Evolutionary conservation across 1,284 basidiomycete genomes (phyloP).

Genomic region (Ustilago trichophora): DNA sequence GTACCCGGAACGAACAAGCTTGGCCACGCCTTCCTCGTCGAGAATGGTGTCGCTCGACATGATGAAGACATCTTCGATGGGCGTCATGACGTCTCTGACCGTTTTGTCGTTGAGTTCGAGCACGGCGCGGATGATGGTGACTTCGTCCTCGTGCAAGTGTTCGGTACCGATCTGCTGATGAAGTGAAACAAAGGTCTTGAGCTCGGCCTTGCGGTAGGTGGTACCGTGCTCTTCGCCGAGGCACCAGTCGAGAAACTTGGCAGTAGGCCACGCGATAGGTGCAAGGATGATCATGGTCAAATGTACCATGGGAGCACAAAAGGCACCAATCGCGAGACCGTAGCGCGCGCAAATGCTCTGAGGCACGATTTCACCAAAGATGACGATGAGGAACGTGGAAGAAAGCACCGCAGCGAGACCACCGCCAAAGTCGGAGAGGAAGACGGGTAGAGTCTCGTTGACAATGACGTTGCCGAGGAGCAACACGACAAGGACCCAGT

Average conservation of each 20-base stretch:
- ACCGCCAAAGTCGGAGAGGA: constrained; percentile 64
- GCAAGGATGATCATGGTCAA: constrained; percentile 68
- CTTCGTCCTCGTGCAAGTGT: constrained; percentile 83
- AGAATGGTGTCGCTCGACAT: constrained; percentile 80
- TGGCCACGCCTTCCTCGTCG: constrained; percentile 80
- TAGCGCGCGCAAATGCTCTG: constrained; percentile 81
- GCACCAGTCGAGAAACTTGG: constrained; percentile 67
- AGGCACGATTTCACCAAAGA: constrained; percentile 68
- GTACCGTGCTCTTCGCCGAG: constrained; percentile 69
- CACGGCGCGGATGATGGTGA: constrained; percentile 72
- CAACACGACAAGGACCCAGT: constrained; percentile 89
- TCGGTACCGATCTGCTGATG: constrained; percentile 82
- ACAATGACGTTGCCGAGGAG: constrained; percentile 85
- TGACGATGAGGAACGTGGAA: constrained; percentile 67
- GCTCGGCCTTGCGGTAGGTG: constrained; percentile 70
- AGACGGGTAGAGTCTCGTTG: constrained; percentile 69
- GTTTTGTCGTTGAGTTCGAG: constrained; percentile 70
- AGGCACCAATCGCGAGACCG: constrained; percentile 89
- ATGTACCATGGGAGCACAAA: constrained; percentile 78
- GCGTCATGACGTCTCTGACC: constrained; percentile 75
- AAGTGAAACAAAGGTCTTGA: constrained; percentile 84
- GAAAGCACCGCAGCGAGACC: constrained; percentile 59
- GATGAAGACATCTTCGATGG: constrained; percentile 77
- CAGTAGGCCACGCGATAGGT: constrained; percentile 68
- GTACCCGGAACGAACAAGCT: constrained; percentile 74